phyloP scores from a whole-genome alignment of 78 protist species.

The Dictyostelium discoideum region dicty_2.7 NC_007088.5:4689001-4689500 shows the following conservation, averaged over 20 bases:
- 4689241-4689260: not conserved
- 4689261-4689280: not conserved
- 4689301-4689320: not conserved
- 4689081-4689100: not conserved
- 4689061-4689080: no score
- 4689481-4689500: not conserved
- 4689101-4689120: no score
- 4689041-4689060: no score
- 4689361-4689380: slow-evolving; percentile 67
- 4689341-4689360: slow-evolving; percentile 44
- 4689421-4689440: slow-evolving; percentile 67
- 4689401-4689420: slow-evolving; percentile 59
- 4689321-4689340: not conserved
- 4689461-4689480: slow-evolving; percentile 49
- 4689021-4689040: not conserved
- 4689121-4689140: not conserved
- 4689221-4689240: not conserved
- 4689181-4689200: not conserved
- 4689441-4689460: slow-evolving; percentile 61
- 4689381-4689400: slow-evolving; percentile 51
- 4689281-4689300: not conserved
- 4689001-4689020: no score
- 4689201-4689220: not conserved
- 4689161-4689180: not conserved
- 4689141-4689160: not conserved